Evolutionary conservation across 495 filamentous ascomycete species (phyloP).

Genomic region (Trichoderma virens): DNA sequence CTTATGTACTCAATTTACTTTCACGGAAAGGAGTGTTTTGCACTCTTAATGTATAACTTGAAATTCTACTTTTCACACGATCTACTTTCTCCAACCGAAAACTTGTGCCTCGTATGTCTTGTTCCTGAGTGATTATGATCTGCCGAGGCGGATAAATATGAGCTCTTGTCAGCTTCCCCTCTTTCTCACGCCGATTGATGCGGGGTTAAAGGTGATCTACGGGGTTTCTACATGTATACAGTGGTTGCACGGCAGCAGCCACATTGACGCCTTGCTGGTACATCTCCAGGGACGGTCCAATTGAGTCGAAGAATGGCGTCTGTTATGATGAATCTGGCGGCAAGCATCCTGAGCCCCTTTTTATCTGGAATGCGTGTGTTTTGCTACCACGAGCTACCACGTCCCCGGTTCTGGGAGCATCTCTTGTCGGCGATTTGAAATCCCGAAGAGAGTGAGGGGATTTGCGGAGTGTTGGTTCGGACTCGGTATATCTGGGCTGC

Average conservation of each 20-base stretch:
- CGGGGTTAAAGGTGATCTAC: background rate
- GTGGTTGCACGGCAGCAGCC: background rate
- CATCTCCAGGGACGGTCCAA: slow-evolving; percentile 4
- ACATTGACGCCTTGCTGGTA: background rate
- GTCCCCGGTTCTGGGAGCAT: too few relatives aligned
- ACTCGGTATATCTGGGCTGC: too few relatives aligned
- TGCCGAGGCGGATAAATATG: background rate
- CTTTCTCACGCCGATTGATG: background rate
- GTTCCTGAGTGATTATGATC: background rate
- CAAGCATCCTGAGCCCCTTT: background rate
- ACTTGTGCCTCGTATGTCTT: background rate
- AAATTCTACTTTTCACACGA: background rate
- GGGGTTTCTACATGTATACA: too few relatives aligned
- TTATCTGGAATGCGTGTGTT: background rate
- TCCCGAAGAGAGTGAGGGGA: too few relatives aligned
- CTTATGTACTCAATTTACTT: background rate
- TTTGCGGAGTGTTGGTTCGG: too few relatives aligned
- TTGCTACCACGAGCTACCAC: too few relatives aligned
- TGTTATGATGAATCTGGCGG: background rate
- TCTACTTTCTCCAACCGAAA: background rate
- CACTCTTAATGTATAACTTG: slow-evolving; percentile 8
- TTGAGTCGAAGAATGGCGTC: background rate
- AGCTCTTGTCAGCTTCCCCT: background rate
- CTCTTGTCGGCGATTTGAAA: too few relatives aligned
- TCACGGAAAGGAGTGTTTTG: background rate